Evolutionary conservation across 1,284 basidiomycete species (phyloP), one percentile per base, ranked within the genome.

Genomic region (Dichomitus squalens): DNA sequence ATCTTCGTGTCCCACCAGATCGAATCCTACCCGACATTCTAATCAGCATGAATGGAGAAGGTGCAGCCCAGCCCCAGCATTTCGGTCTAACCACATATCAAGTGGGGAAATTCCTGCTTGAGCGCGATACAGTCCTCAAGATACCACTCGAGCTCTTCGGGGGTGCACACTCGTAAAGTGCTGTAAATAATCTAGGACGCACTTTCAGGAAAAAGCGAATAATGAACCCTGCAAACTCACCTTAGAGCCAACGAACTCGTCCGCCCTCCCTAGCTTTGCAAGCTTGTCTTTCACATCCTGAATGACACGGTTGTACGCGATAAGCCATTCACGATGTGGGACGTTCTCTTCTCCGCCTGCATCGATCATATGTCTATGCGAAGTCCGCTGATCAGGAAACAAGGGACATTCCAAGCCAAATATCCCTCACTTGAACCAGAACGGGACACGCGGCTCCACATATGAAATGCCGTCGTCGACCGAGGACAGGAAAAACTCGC

Each of bases 1-100:
- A 65, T 92, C 87, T 65, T 93, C 90, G 59, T 88, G 79, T 6
- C 90, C 91, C 7, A 92, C 91, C 16, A 93, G 78, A 72, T 93
- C 91, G 64, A 93, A 93, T 1, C 90, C 88, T 34, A 83, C 81
- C 52, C 3, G 5, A 9, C n/a, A 49, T 23, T 23, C 21, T 9
- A 41, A 23, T 41, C 40, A 41, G 40, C 2, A 14, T 25, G 21
- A 7, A 46, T 21, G 11, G 3, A 27, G 44, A 33, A 23, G 12
- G 16, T 7, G 20, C 2, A 14, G 6, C 4, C 9, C 21, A 14
- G 31, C 16, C 18, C n/a, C n/a, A n/a, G n/a, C n/a, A 41, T 21
- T 21, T 4, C 12, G 1, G 50, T 23, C 52, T 18, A 7, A 53
- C 52, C 52, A 20, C 52, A 53, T 21, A 53, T 53, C 21, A 90